Base-by-base conservation (phyloP, 495 filamentous ascomycete genomes). In the Penicillium herquei region DNA sequence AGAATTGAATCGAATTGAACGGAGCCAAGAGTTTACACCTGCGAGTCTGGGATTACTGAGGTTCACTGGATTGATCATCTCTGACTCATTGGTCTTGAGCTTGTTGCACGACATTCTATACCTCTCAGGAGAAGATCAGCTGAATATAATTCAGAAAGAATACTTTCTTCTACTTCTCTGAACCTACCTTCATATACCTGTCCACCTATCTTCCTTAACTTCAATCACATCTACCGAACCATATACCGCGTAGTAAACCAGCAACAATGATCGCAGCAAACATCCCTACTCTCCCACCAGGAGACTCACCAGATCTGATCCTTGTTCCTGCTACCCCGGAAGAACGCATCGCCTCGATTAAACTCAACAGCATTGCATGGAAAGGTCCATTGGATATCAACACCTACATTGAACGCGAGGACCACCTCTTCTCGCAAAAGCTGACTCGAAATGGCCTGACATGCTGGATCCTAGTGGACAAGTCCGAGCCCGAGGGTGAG, bases 401-500 rank as follows among this genome's bases (percentile, higher is more conserved):
- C 9, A 78, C 84, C 42, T 98, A 98, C 67, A 81, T 96, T 39
- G 72, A 76, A 13, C 89, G 94, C 35, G 94, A 98, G 72, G 71
- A 78, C 18, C 81, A 85, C 61, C 82, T 97, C 3, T 72, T 74
- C 6, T 79, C 78, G n/a, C 84, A 89, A 46, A 74, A 77, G 0
- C 74, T 95, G 17, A 85, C 88, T 32, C 78, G 80, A 44, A 75
- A 94, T 64, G 89, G 88, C 39, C 73, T 97, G 40, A 90, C 87
- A 10, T 84, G 86, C 66, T 98, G 94, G 94, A 83, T 96, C 55
- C 81, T 98, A 3, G 87, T 92, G 0, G 82, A 91, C 61, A 54
- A 74, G 49, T 61, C 57, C 43, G 66, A 74, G 42, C 65, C 75
- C 7, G 70, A 78, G 18, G 72, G 78, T 14, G 39, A 70, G 6